Evolutionary conservation across 106 monocot genomes (phyloP), one percentile per base, ranked within the genome.

Genomic region (Alisma plantagoaquatica): DNA sequence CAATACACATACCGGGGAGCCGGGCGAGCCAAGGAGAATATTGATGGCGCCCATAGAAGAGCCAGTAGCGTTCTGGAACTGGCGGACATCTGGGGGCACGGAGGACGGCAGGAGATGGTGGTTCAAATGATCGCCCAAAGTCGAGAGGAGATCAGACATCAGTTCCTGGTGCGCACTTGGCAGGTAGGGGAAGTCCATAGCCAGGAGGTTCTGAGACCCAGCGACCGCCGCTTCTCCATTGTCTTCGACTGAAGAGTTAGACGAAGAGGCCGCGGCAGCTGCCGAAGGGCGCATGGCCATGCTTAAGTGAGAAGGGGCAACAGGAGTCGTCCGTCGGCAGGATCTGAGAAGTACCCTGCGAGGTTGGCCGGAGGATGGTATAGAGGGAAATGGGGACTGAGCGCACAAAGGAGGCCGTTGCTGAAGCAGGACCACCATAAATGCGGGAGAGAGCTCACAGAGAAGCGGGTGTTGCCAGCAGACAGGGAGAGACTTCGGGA

Each of bases 11-110:
- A 87, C 92, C 12, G 65, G 51, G 43, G 93, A 94, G 16, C 42
- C 68, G 17, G 51, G 76, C 23, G 43, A 32, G 62, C 83, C 80
- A 26, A 53, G 51, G 44, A 72, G 31, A 53, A 94, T 77, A 42
- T 94, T 75, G 43, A 87, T 56, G 29, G 87, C 54, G 25, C 87
- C 93, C 21, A 49, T 43, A 54, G 75, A 71, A 26, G 68, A 61
- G 28, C 77, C 83, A 29, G 56, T 10, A 12, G 55, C 64, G 54
- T 64, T 80, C 23, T 70, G 65, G 67, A 87, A 92, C 61, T 46
- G 60, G 59, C 50, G 65, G 28, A 82, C 74, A 50, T 77, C 78
- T 9, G 66, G n/a, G 6, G 90, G 71, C 23, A 84, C 74, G 49
- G 60, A 19, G 30, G 83, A 87, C 16, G 87, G 79, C 28, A 80